Percentiles rank a stretch among this genome's conserved stretches.
phyloP scores from a whole-genome alignment of 2,329 filamentous ascomycete genomes.

The Purpureocillium takamizusanense region DNA sequence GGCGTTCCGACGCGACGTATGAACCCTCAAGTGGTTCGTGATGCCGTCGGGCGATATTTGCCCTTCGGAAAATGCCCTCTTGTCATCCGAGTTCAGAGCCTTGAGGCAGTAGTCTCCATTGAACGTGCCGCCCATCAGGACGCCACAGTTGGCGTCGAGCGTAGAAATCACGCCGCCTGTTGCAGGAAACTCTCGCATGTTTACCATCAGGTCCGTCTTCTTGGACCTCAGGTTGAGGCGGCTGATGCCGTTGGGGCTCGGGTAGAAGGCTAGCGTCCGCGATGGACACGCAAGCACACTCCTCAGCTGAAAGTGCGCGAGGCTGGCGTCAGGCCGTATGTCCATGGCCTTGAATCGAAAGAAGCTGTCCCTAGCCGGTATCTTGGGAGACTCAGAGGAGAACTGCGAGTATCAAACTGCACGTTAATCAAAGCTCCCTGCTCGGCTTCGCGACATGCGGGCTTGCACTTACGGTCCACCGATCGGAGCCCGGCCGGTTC shows the following conservation, averaged over 20 bases:
- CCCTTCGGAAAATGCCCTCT: slow-evolving; percentile 28
- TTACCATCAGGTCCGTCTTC: slow-evolving; percentile 33
- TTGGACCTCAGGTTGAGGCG: slow-evolving; percentile 43
- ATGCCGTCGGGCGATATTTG: slow-evolving; percentile 45
- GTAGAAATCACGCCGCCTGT: slow-evolving; percentile 37
- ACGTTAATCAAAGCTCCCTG: no score
- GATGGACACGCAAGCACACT: slow-evolving; percentile 51
- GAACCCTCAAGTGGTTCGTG: slow-evolving; percentile 55
- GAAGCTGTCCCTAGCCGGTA: slow-evolving; percentile 36
- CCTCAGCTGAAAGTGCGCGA: slow-evolving; percentile 59
- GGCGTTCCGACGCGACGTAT: slow-evolving; percentile 41
- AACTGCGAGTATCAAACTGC: no score
- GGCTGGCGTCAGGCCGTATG: slow-evolving; percentile 40
- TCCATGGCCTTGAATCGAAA: slow-evolving; percentile 52
- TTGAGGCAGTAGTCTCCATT: slow-evolving; percentile 45
- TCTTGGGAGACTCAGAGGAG: slow-evolving; percentile 1
- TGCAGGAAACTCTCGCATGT: slow-evolving; percentile 26
- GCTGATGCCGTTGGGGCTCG: slow-evolving; percentile 38
- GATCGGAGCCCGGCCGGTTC: slow-evolving; percentile 39
- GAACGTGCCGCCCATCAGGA: slow-evolving; percentile 52
- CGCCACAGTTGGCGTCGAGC: slow-evolving; percentile 40
- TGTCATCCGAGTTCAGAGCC: slow-evolving; percentile 30
- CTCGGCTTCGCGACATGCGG: no score
- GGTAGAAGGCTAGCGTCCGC: slow-evolving; percentile 48
- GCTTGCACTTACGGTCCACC: slow-evolving; percentile 33